Evolutionary conservation across 2,329 filamentous ascomycete species (phyloP).

Genomic region (Botrytis byssoidea): DNA sequence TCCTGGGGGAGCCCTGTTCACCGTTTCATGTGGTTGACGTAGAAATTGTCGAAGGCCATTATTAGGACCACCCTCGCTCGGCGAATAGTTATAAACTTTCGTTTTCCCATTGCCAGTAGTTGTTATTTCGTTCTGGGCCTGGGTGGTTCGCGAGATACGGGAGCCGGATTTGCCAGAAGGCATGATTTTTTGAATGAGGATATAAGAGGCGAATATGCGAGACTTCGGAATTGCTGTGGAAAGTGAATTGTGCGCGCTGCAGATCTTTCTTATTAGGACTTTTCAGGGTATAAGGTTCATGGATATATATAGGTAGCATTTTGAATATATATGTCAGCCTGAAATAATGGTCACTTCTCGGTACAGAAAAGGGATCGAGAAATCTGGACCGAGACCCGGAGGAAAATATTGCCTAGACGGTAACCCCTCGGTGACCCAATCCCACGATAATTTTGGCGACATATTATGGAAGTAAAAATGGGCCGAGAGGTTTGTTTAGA

Average conservation of each 20-base stretch:
- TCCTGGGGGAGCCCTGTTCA: no score
- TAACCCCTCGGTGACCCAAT: background rate
- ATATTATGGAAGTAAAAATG: background rate
- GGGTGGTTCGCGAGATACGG: no score
- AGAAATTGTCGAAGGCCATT: no score
- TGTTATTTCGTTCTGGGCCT: no score
- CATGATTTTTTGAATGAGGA: background rate
- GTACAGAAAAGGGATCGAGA: background rate
- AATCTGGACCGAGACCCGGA: background rate
- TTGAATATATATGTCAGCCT: background rate
- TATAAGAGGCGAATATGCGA: background rate
- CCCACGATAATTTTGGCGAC: background rate
- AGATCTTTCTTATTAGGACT: background rate
- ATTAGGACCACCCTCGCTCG: no score
- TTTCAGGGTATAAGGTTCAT: background rate
- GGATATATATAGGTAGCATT: background rate
- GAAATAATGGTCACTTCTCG: background rate
- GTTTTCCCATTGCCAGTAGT: no score
- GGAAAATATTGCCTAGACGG: background rate
- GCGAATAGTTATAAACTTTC: no score
- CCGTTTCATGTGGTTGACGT: no score
- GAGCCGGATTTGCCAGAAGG: no score
- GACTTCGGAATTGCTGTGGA: background rate
- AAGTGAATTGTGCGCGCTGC: background rate
- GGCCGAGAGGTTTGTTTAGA: background rate